phyloP scores from a whole-genome alignment of 2,329 filamentous ascomycete species.

The Trichophyton simii region DNA sequence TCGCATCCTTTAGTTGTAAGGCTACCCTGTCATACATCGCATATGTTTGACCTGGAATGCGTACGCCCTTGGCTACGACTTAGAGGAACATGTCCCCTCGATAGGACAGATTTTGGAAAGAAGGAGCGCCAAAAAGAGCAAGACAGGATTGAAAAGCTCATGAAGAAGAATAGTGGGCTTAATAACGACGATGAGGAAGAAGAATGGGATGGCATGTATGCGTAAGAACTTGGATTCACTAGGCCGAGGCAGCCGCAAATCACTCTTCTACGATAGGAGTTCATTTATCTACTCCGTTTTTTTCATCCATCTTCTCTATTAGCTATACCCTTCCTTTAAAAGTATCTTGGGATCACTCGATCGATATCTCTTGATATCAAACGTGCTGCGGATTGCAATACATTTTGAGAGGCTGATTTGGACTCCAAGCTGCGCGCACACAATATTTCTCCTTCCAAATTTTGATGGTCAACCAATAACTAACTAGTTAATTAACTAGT shows the following conservation, averaged over 20 bases:
- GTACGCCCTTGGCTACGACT: slow-evolving; percentile 53
- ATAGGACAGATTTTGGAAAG: slow-evolving; percentile 47
- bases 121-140: slow-evolving; percentile 39
- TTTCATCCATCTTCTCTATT: no score
- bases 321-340: no score
- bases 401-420: no score
- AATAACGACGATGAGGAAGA: slow-evolving; percentile 27
- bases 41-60: slow-evolving; percentile 54
- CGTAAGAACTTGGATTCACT: slow-evolving; percentile 10
- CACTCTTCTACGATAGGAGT: no score
- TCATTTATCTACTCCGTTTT: no score
- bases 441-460: no score
- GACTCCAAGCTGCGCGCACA: no score
- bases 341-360: no score
- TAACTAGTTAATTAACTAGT: no score
- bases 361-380: no score
- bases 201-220: slow-evolving; percentile 40
- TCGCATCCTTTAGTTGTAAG: slow-evolving; percentile 51
- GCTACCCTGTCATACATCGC: slow-evolving; percentile 48
- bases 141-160: slow-evolving; percentile 42
- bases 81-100: slow-evolving; percentile 51
- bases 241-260: background rate
- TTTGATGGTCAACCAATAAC: no score
- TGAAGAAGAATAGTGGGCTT: slow-evolving; percentile 30
- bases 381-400: no score